Evolutionary conservation across 176 grass and related monocot species (phyloP), one percentile per base, ranked within the genome.

Genomic region (Musa schizocarpa): DNA sequence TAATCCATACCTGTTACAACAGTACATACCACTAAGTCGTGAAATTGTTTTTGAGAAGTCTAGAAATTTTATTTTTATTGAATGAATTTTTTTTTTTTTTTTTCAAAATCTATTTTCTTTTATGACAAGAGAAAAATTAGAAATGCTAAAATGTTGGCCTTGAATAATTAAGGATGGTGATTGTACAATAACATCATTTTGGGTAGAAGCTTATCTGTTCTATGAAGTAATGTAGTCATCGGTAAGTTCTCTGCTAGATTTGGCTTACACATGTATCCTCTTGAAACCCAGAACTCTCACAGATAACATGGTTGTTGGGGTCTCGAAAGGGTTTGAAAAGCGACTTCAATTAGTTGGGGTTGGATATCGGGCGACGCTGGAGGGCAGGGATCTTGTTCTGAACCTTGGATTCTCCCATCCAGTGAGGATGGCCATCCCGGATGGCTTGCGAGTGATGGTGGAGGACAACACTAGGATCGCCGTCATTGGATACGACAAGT

Each of bases 281-380:
- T 64, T 70, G 77, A 65, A 82, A 83, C 61, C 77, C 86, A 99
- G 95, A 78, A 93, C 95, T 64, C 66, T 99, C 74, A 89, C 83
- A 10, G 88, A 93, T 73, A 99, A 99, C 86, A 91, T 91, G 86
- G 83, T 91, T 22, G 86, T 94, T 22, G 95, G 90, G 26, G 90
- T 99, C 17, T 99, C 95, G 17, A 93, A 94, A 75, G 95, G 95
- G 82, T 99, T 99, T 12, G 90, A 99, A 3, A 99, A 99, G 78
- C 83, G 69, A 65, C 95, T 99, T 77, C 86, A 90, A 43, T 74
- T 99, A 52, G 82, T 94, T 14, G 95, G 95, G 10, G 95, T 99
- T 3, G 95, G 95, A 21, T 99, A 99, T 69, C 86, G 95, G 80
- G 95, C 88, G 2, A 81, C 80, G 0, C 81, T 99, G 82, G 95